Evolutionary conservation across 345 rosid genomes (phyloP), one percentile per base, ranked within the genome.

Genomic region (Salix viminalis): DNA sequence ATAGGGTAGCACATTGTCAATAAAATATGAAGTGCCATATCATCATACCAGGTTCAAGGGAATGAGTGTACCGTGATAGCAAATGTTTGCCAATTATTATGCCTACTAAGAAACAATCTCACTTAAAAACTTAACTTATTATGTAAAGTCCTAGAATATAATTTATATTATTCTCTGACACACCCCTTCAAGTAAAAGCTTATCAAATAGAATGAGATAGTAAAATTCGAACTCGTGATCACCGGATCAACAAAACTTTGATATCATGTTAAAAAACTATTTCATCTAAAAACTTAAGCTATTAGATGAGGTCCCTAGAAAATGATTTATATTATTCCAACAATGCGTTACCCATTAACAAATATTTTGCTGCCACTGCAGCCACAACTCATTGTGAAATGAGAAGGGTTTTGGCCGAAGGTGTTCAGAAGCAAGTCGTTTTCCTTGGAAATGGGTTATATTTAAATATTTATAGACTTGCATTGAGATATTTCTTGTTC

Each of bases 101-200:
- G 3, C 32, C 4, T 30, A 2, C 4, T 30, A 30, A 30, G 4
- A 32, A 32, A 32, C 4, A 3, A 32, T 32, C 34, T 32, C 4
- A 32, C 5, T 32, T 32, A 32, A 32, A 32, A 32, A 32, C 0
- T 32, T 32, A 0, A 4, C 0, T 32, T 32, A 32, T 32, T 32
- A 32, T 4, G 0, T 3, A 4, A 32, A 0, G 0, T 4, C 0
- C 34, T 0, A 4, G 4, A 32, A 32, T 4, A 32, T 32, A 4
- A 32, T 32, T 32, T 32, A 32, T 32, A 32, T 32, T 32, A 32
- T 32, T 32, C 0, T 32, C 34, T 32, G 34, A 32, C 4, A 4
- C 4, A 32, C 34, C 34, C 4, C 0, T 4, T 32, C 34, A 32
- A 32, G 0, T 32, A 0, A 32, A 32, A 32, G 4, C 0, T 4